Conservation (phyloP, 768 basidiomycete species). For the Chiua virens region DNA sequence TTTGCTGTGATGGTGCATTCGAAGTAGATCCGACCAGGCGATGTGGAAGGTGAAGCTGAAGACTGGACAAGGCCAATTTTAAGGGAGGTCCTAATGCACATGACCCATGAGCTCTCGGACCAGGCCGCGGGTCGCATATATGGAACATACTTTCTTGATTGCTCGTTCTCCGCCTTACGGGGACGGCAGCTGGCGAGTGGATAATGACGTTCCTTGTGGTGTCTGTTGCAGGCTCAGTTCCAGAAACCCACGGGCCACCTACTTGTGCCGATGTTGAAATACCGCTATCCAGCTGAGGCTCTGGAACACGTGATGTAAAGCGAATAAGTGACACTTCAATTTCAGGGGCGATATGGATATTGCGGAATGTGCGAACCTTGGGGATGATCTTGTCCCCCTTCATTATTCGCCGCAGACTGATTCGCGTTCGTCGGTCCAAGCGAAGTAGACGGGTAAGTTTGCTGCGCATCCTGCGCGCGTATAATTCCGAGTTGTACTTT, state of each 20-base stretch:
- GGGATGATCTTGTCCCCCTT: neutral
- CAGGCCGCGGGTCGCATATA: neutral
- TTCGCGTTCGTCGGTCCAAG: neutral
- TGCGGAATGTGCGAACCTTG: neutral
- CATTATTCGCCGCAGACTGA: neutral
- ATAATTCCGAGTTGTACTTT: constrained; percentile 69
- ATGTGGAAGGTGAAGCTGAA: constrained; percentile 1
- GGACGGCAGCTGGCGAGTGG: neutral
- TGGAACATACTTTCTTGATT: constrained; percentile 9
- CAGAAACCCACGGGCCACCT: neutral
- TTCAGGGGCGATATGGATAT: neutral
- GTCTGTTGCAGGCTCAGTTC: neutral
- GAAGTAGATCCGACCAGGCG: constrained; percentile 6
- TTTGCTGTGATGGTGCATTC: constrained; percentile 15
- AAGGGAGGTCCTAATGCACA: constrained; percentile 12
- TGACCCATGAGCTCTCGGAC: neutral
- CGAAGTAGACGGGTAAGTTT: constrained; percentile 11
- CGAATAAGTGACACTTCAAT: no score
- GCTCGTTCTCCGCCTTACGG: neutral
- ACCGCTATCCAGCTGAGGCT: neutral
- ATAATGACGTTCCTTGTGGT: neutral
- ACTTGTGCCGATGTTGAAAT: constrained; percentile 1
- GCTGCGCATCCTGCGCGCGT: constrained; percentile 31
- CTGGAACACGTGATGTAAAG: neutral
- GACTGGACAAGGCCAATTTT: constrained; percentile 7